These are phyloP conservation scores for Plasmodium vinckei DNA, from an alignment of 169 alveolate genomes.

Conservation along the genomic window DNA sequence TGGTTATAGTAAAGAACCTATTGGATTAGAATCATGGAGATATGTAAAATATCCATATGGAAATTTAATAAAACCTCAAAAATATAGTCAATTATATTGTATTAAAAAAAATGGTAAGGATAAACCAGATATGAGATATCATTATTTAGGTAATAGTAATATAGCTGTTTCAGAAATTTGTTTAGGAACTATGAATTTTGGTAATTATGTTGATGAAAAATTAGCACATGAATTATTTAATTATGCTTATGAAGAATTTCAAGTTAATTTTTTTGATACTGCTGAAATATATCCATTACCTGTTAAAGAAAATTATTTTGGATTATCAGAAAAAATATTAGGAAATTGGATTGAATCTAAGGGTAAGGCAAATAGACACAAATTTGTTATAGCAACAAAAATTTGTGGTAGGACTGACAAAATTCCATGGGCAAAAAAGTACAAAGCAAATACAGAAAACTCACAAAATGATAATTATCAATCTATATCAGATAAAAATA, in stretches of 20 bases:
- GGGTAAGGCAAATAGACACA: constrained; percentile 77
- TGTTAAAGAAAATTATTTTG: constrained; percentile 77
- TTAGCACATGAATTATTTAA: constrained; percentile 83
- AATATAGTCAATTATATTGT: constrained; percentile 62
- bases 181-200: constrained; percentile 92
- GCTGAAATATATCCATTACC: constrained; percentile 92
- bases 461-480: not conserved
- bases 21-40: constrained; percentile 75
- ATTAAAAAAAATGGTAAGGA: constrained; percentile 66
- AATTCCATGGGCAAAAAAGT: constrained; percentile 78
- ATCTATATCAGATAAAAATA: too few relatives aligned
- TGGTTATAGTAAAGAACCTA: constrained; percentile 75
- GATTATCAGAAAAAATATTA: constrained; percentile 82
- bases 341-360: constrained; percentile 82
- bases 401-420: constrained; percentile 81
- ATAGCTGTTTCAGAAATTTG: constrained; percentile 87
- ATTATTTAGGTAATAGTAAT: constrained; percentile 82
- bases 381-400: constrained; percentile 85
- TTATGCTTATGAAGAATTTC: constrained; percentile 86
- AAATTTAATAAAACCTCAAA: constrained; percentile 72
- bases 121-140: constrained; percentile 78
- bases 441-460: not conserved
- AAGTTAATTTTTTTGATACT: constrained; percentile 88
- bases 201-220: constrained; percentile 81
- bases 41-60: constrained; percentile 75